Evolutionary conservation across 371 early-diverging fungal genomes (phyloP), one percentile per base, ranked within the genome.

Genomic region (Mucor velutinosus): DNA sequence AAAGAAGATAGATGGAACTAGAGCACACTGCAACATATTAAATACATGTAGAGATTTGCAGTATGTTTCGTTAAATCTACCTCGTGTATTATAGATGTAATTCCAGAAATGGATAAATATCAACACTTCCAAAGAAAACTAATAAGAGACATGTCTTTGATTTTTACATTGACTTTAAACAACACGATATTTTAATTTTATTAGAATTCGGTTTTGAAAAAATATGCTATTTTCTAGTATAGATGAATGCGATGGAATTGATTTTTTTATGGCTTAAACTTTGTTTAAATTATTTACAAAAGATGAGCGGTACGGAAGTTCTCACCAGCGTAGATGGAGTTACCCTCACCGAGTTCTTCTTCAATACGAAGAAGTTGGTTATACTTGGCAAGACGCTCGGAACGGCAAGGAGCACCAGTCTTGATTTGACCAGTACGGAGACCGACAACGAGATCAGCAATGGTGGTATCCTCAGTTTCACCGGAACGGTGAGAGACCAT

Each of bases 401-500:
- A 95, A 69, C 99, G 90, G 91, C 98, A 97, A 37, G 99, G 98
- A 53, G 99, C 99, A 77, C 99, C 99, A 63, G 99, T 95, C 93
- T 99, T 99, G 89, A 99, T 97, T 87, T 98, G 98, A 67, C 99
- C 99, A 65, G 96, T 93, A 72, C 94, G 94, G 63, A 99, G 89
- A 79, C 98, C 99, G 41, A 99, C 99, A 60, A 97, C 97, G 30
- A 99, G 90, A 75, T 99, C 98, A 58, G 99, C 96, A 82, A 99
- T 99, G 87, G 98, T 96, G 69, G 94, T 92, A 86, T 99, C 99
- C 85, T 99, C 99, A 69, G 99, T 99, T 86, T 99, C 99, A 69
- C 99, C 99, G 56, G 97, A 97, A 73, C 99, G 92, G 89, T 99
- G 99, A 69, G 96, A 96, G 62, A 97, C 99, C 99, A 99, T 99